Evolutionary conservation across 164 flowering plant species (phyloP).

Genomic region (Tinospora cordifolia): DNA sequence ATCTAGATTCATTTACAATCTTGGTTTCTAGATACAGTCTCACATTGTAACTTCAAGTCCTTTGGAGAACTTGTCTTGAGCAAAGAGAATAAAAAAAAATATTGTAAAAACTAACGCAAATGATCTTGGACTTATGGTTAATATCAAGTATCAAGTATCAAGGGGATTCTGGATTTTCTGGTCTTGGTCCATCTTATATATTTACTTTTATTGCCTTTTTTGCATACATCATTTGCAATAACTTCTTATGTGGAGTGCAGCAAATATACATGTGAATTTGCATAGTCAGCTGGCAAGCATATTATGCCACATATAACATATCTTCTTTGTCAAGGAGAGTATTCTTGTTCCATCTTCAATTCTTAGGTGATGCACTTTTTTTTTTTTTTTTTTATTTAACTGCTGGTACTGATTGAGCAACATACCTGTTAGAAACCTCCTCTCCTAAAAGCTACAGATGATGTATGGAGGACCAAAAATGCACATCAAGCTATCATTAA

Average conservation of each 20-base stretch:
- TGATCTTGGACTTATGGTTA: not conserved
- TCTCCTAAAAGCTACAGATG: too few relatives aligned
- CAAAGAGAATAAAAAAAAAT: not conserved
- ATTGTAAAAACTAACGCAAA: too few relatives aligned
- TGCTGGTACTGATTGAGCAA: too few relatives aligned
- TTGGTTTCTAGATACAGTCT: too few relatives aligned
- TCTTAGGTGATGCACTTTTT: not conserved
- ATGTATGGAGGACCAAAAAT: too few relatives aligned
- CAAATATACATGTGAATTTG: not conserved
- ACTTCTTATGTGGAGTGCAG: not conserved
- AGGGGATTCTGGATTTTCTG: not conserved
- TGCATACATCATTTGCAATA: not conserved
- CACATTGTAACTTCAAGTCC: not conserved
- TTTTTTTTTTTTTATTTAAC: too few relatives aligned
- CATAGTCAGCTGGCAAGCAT: too few relatives aligned
- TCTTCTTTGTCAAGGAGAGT: not conserved
- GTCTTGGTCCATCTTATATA: not conserved
- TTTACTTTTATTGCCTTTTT: not conserved
- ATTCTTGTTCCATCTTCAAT: not conserved
- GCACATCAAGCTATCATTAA: too few relatives aligned
- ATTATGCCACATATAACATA: not conserved
- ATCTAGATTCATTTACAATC: too few relatives aligned
- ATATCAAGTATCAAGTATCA: not conserved
- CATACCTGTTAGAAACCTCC: too few relatives aligned
- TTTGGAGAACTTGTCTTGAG: not conserved